phyloP scores from a whole-genome alignment of 2,329 filamentous ascomycete genomes.

The Diplodia mutila region DNA sequence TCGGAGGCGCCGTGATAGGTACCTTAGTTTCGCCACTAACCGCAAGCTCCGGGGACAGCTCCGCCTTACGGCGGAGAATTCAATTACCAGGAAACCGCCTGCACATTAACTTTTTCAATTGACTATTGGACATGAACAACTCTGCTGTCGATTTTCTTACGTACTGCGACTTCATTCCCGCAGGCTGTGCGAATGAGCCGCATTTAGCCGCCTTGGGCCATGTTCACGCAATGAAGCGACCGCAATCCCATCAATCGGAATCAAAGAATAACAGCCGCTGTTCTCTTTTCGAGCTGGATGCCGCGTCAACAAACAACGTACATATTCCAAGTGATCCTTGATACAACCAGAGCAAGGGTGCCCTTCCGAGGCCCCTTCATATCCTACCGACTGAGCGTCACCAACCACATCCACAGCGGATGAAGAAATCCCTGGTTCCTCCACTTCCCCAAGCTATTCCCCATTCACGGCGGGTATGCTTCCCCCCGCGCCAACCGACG shows the following conservation, averaged over 20 bases:
- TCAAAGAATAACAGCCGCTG: background rate
- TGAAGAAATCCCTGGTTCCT: background rate
- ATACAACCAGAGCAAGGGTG: background rate
- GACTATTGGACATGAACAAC: background rate
- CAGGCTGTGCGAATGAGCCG: background rate
- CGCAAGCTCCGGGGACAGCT: background rate
- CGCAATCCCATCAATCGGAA: conserved; percentile 4
- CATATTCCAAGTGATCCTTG: background rate
- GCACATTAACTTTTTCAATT: background rate
- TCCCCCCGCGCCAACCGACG: background rate
- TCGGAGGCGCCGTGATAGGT: background rate
- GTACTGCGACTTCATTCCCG: too few species aligned
- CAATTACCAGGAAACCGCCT: background rate
- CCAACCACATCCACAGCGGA: background rate
- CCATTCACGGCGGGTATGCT: background rate
- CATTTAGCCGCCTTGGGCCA: conserved; percentile 2
- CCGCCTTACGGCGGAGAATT: background rate
- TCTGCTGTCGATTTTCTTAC: background rate
- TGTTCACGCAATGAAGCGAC: background rate
- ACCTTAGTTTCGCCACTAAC: background rate
- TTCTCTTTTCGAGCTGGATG: background rate
- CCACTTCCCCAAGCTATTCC: background rate
- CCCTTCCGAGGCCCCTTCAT: background rate
- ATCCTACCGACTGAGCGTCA: background rate
- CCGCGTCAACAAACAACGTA: background rate